phyloP scores from a whole-genome alignment of 2,329 filamentous ascomycete genomes.

The Zopfia rhizophila region DNA sequence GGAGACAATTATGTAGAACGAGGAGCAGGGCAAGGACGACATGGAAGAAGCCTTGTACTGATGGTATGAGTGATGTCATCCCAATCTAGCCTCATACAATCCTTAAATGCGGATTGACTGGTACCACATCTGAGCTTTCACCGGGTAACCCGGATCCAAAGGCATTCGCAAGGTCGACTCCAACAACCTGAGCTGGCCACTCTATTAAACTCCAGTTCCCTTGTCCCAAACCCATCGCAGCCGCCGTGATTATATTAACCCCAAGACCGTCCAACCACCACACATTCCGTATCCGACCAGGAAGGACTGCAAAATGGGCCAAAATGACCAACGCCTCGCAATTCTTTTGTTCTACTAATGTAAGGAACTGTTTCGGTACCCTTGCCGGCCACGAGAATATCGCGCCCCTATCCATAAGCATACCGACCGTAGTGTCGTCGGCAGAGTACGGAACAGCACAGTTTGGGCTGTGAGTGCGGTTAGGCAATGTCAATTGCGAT shows the following conservation, averaged over 20 bases:
- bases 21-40: too few relatives aligned
- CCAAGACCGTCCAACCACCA: slow-evolving; percentile 51
- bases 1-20: too few relatives aligned
- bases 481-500: slow-evolving; percentile 42
- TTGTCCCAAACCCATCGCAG: slow-evolving; percentile 43
- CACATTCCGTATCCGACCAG: slow-evolving; percentile 43
- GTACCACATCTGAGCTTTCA: too few relatives aligned
- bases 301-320: slow-evolving; percentile 51
- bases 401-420: slow-evolving; percentile 44
- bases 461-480: slow-evolving; percentile 34
- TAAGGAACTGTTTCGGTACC: slow-evolving; percentile 42
- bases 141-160: too few relatives aligned
- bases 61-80: too few relatives aligned
- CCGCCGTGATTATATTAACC: slow-evolving; percentile 42
- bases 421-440: slow-evolving; percentile 39
- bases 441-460: slow-evolving; percentile 40
- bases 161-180: too few relatives aligned
- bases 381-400: slow-evolving; percentile 45
- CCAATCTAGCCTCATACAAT: too few relatives aligned
- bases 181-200: slow-evolving; percentile 42
- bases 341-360: slow-evolving; percentile 42
- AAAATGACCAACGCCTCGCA: slow-evolving; percentile 48
- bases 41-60: too few relatives aligned
- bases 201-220: slow-evolving; percentile 43
- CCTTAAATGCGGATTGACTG: too few relatives aligned